These are phyloP conservation scores for Fragaria vesca DNA, from an alignment of 306 rosid genomes.

Conservation along the genomic window DNA sequence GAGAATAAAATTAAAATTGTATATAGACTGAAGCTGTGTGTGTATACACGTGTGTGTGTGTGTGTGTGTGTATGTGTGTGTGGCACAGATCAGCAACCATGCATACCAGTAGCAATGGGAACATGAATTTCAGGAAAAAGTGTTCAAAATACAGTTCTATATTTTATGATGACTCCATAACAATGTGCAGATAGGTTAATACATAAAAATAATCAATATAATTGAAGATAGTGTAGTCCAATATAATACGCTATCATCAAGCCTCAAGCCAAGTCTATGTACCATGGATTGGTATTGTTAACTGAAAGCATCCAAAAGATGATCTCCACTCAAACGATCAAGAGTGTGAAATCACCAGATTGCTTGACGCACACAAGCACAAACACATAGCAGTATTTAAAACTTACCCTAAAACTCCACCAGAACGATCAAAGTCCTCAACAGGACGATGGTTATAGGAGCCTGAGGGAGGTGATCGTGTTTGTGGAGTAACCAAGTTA, in stretches of 20 bases:
- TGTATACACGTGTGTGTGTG: no score
- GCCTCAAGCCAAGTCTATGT: slow-evolving; percentile 18
- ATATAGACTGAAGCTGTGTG: slow-evolving; percentile 15
- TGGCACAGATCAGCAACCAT: slow-evolving; percentile 8
- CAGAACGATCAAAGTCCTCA: slow-evolving; percentile 20
- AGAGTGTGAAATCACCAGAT: background rate
- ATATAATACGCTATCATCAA: background rate
- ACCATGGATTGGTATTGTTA: slow-evolving; percentile 16
- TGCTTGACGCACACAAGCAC: background rate
- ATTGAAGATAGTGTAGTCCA: background rate
- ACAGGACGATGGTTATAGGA: slow-evolving; percentile 17
- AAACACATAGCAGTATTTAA: background rate
- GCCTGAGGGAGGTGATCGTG: slow-evolving; percentile 35
- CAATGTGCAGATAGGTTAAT: background rate
- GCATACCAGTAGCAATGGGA: background rate
- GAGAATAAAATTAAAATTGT: slow-evolving; percentile 8
- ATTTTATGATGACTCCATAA: background rate
- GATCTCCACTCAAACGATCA: background rate
- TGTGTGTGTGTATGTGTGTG: background rate
- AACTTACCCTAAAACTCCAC: slow-evolving; percentile 4
- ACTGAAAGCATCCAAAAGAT: slow-evolving; percentile 6
- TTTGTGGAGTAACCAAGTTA: slow-evolving; percentile 28
- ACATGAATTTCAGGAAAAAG: background rate
- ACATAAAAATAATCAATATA: background rate
- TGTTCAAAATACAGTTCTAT: background rate